Evolutionary conservation across 2,329 filamentous ascomycete species (phyloP).

Genomic region (Fragosphaeria purpurea): DNA sequence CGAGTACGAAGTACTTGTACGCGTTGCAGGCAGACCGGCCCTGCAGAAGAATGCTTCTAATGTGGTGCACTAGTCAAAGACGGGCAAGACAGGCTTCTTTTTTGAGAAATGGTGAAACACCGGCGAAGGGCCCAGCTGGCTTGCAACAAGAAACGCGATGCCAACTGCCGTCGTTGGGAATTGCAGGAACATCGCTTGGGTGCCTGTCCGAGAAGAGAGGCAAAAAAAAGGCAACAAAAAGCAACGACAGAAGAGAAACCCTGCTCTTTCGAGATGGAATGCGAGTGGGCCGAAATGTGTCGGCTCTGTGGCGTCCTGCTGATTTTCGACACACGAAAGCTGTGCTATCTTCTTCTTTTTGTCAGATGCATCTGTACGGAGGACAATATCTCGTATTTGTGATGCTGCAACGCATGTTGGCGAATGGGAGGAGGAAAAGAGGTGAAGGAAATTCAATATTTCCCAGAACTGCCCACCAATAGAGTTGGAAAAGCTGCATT

Average conservation of each 20-base stretch:
- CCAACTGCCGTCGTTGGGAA: constrained; percentile 7
- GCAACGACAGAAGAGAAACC: neutral
- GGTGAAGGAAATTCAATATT: neutral
- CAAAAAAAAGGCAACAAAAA: neutral
- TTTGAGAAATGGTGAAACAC: constrained; percentile 7
- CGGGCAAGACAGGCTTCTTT: constrained; percentile 5
- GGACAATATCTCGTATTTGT: too few species aligned
- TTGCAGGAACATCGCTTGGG: too few species aligned
- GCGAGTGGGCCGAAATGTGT: too few species aligned
- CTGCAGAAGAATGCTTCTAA: neutral
- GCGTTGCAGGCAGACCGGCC: too few species aligned
- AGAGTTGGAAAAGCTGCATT: neutral
- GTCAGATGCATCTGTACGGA: too few species aligned
- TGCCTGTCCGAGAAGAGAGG: neutral
- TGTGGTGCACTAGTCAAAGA: neutral
- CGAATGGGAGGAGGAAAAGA: neutral
- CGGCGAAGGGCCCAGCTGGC: neutral
- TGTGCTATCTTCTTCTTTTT: too few species aligned
- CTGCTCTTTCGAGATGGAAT: too few species aligned
- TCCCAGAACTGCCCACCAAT: neutral
- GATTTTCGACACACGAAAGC: too few species aligned
- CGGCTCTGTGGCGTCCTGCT: too few species aligned
- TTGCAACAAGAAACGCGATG: neutral
- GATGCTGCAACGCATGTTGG: neutral
- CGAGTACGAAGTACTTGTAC: too few species aligned